These are phyloP conservation scores for Mucuna pruriens DNA, from an alignment of 306 rosid genomes.

Conservation along the genomic window DNA sequence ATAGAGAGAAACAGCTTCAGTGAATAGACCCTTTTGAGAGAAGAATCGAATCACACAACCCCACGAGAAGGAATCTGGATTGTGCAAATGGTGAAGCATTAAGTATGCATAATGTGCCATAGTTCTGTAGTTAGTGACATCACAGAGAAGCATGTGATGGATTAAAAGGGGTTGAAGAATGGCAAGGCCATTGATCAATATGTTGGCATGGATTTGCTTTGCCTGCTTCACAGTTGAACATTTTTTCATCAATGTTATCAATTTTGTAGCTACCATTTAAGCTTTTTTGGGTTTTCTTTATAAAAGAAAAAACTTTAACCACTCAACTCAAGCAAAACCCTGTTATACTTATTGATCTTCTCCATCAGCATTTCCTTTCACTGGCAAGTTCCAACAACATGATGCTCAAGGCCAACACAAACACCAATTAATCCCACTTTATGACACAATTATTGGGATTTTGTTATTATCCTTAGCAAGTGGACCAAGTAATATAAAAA, in stretches of 20 bases:
- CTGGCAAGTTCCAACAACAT: neutral
- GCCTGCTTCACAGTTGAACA: conserved; percentile 54
- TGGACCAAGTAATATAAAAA: neutral
- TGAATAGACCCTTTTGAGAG: conserved; percentile 65
- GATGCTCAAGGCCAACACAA: neutral
- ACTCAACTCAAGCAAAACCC: neutral
- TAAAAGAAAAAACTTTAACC: neutral
- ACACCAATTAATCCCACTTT: neutral
- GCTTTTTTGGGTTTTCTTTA: neutral
- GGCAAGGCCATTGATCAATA: conserved; percentile 47
- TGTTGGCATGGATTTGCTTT: conserved; percentile 64
- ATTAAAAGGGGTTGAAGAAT: conserved; percentile 52
- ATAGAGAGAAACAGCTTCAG: conserved; percentile 61
- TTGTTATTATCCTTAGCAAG: neutral
- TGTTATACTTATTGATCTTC: neutral
- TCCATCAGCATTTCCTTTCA: neutral
- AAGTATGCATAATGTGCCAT: conserved; percentile 49
- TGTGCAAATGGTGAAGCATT: conserved; percentile 51
- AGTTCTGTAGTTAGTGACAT: conserved; percentile 40
- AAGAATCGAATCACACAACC: conserved; percentile 72
- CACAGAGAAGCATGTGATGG: conserved; percentile 59
- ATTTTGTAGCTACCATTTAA: conserved; percentile 46
- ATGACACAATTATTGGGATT: neutral
- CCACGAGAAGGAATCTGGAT: conserved; percentile 74
- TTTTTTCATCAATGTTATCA: conserved; percentile 46